A percentile compares a stretch with the other conserved stretches of the same genome.
Evolutionary conservation across 2,329 filamentous ascomycete genomes (phyloP).

Genomic region (Trichophyton benhamiae): DNA sequence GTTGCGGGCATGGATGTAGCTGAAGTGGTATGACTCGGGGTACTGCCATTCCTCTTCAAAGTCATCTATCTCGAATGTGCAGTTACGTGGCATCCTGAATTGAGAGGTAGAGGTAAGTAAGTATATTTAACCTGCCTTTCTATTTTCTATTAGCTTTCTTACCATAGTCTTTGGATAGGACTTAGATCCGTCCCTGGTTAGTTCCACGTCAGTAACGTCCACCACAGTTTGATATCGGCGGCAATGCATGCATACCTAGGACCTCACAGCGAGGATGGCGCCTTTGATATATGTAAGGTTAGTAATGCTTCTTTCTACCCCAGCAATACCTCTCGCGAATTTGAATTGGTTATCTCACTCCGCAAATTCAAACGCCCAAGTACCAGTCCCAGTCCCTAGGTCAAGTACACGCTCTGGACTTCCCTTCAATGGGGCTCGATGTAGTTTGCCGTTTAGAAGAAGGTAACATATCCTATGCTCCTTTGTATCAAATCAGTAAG

Average conservation of each 20-base stretch:
- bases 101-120: not conserved
- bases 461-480: conserved; percentile 8
- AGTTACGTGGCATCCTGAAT: conserved; percentile 19
- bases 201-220: not conserved
- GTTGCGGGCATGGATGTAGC: conserved; percentile 11
- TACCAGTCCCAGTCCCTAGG: conserved; percentile 11
- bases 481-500: not conserved
- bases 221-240: not conserved
- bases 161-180: conserved; percentile 12
- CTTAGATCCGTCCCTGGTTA: conserved; percentile 11
- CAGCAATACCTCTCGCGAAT: not conserved
- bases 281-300: conserved; percentile 1
- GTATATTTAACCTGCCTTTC: not conserved
- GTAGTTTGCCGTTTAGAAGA: conserved; percentile 9
- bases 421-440: conserved; percentile 7
- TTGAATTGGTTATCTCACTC: conserved; percentile 9
- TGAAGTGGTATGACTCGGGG: conserved; percentile 3
- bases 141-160: not conserved
- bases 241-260: conserved; percentile 7
- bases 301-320: not conserved
- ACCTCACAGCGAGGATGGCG: conserved; percentile 9
- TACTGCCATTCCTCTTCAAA: conserved; percentile 20
- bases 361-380: conserved; percentile 12
- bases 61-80: conserved; percentile 21
- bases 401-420: conserved; percentile 9